A percentile compares a stretch with the other conserved stretches of the same genome.
These are phyloP conservation scores for Thelonectria discophora DNA, from an alignment of 2,329 filamentous ascomycete species.

Conservation along the genomic window DNA sequence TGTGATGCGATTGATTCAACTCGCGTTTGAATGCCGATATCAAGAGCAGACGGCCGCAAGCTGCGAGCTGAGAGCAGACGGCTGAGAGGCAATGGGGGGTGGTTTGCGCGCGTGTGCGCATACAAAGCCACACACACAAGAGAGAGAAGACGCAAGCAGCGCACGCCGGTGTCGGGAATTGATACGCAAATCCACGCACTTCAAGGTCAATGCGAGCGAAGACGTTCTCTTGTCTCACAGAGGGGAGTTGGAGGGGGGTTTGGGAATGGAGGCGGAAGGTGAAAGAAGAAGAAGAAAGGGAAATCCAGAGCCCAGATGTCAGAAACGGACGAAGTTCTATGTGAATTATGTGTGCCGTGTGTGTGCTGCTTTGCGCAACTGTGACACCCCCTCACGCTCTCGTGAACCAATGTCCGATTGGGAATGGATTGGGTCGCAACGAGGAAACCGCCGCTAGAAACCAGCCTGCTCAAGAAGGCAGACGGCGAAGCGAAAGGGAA, in stretches of 20 bases:
- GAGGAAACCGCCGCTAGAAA: constrained; percentile 12
- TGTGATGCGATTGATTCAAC: constrained; percentile 25
- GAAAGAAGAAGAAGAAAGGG: constrained; percentile 16
- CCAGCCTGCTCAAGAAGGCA: constrained; percentile 9
- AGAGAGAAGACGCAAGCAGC: constrained; percentile 23
- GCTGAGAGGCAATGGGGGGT: constrained; percentile 9
- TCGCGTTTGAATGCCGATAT: constrained; percentile 1
- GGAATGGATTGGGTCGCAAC: constrained; percentile 36
- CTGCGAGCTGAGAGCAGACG: not conserved
- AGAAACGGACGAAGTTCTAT: constrained; percentile 17
- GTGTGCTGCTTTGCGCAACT: constrained; percentile 15
- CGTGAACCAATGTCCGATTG: constrained; percentile 32
- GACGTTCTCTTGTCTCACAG: constrained; percentile 6
- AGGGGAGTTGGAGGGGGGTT: constrained; percentile 22
- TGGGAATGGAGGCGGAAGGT: constrained; percentile 6
- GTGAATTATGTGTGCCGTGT: constrained; percentile 6
- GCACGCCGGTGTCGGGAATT: constrained; percentile 6
- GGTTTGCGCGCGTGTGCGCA: constrained; percentile 41
- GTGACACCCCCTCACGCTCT: constrained; percentile 16
- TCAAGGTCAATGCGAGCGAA: constrained; percentile 17
- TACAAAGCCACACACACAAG: constrained; percentile 31
- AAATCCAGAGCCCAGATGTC: constrained; percentile 19
- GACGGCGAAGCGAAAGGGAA: constrained; percentile 14
- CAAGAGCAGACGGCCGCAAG: no score
- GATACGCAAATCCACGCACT: constrained; percentile 15